Evolutionary conservation across 2,329 filamentous ascomycete species (phyloP), one percentile per base, ranked within the genome.

Genomic region (Aspergillus brunneoviolaceus): DNA sequence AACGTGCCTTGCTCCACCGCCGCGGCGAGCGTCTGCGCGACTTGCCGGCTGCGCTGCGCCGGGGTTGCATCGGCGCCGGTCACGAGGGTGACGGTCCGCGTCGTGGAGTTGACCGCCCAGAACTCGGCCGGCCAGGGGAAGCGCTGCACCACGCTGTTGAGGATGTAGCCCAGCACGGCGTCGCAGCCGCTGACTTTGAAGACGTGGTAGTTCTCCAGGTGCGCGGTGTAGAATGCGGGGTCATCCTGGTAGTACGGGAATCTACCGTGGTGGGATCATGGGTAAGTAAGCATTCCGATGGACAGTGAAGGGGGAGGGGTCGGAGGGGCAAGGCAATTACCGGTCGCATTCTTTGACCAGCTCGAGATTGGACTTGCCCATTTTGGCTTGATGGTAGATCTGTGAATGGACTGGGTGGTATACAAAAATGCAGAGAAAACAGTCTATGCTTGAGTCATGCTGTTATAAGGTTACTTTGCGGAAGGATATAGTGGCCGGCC

Each of bases 1-100:
- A 98, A 98, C 1, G 85, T 85, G 6, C 83, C 79, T n/a, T 84
- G 83, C n/a, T 84, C 79, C 19, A 88, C 87, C 83, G 93, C 91
- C 65, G 89, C 85, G 1, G 80, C 72, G 39, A 88, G 82, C 4
- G 92, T 88, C 49, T 80, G 76, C 4, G 79, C 80, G 10, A 88
- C 74, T 9, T 81, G 72, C 5, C 79, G 76, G 49, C 84, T 92
- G 55, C 93, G 87, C 67, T 87, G 83, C 16, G 80, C 76, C 52
- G 88, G 86, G 1, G 83, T 87, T 21, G 80, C 74, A 14, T 85
- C 82, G 11, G 80, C 79, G 60, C 88, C 60, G n/a, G 75, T 69
- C 29, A 71, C 84, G 2, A 92, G 82, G 7, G 82, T 86, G 16
- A 96, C 79, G 0, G 86, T 90, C 59, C 85, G 85, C 14, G 80